Conservation (phyloP, 768 basidiomycete genomes). For the Kwoniella sp. region DNA sequence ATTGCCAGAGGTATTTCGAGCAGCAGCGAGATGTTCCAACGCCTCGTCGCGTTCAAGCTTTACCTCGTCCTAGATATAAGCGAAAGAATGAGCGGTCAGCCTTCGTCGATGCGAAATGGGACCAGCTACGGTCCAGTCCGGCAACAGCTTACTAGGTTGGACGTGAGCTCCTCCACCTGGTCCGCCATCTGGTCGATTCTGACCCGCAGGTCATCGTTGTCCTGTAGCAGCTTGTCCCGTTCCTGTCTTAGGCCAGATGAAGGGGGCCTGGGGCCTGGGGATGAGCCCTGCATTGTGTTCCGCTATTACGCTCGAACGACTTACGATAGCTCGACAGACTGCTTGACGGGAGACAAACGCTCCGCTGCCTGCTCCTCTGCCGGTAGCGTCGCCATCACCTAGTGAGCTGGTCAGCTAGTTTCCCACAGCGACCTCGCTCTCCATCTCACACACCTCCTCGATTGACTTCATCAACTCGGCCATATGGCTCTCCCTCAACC, state of each 20-base stretch:
- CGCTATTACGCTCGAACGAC: background rate
- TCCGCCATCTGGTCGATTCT: conserved; percentile 70
- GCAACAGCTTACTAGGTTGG: conserved; percentile 53
- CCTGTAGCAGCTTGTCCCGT: conserved; percentile 61
- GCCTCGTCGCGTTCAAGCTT: conserved; percentile 75
- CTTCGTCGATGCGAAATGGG: too few species aligned
- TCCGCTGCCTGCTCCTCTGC: conserved; percentile 10
- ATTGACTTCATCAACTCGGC: conserved; percentile 89
- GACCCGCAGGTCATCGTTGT: conserved; percentile 82
- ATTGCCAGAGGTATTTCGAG: conserved; percentile 54
- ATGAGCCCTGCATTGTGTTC: background rate
- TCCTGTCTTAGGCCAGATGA: conserved; percentile 56
- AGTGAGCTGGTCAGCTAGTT: background rate
- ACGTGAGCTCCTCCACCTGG: conserved; percentile 70
- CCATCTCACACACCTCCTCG: conserved; percentile 65
- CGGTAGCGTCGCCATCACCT: conserved; percentile 33
- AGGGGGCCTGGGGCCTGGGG: conserved; percentile 19
- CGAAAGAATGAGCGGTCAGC: background rate
- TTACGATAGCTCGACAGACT: conserved; percentile 10
- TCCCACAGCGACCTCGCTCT: background rate
- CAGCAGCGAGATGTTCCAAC: conserved; percentile 60
- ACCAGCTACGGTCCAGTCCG: conserved; percentile 2
- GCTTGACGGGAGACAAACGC: conserved; percentile 45
- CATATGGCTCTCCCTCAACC: conserved; percentile 74
- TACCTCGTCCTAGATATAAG: conserved; percentile 61